Evolutionary conservation across 495 filamentous ascomycete genomes (phyloP).

Genomic region (Aspergillus coremiiformis): DNA sequence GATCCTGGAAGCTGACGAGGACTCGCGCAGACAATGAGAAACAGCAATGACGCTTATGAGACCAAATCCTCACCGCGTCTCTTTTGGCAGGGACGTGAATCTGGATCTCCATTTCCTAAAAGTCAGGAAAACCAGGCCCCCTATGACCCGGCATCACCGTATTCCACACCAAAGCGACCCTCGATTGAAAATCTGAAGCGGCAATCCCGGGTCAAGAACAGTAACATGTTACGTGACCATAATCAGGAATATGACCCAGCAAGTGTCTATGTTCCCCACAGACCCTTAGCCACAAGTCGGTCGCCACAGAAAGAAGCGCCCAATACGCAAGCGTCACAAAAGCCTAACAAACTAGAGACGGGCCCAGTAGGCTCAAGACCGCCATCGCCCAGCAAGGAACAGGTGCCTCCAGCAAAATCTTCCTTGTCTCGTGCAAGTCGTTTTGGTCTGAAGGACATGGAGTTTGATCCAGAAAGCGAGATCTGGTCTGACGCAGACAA

Average conservation of each 20-base stretch:
- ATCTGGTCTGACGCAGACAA: constrained; percentile 68
- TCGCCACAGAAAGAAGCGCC: constrained; percentile 46
- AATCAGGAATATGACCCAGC: constrained; percentile 86
- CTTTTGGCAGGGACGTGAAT: constrained; percentile 79
- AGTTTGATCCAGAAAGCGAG: constrained; percentile 62
- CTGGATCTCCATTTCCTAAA: constrained; percentile 51
- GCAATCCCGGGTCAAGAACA: constrained; percentile 92
- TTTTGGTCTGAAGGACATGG: constrained; percentile 52
- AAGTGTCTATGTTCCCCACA: constrained; percentile 62
- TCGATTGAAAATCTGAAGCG: constrained; percentile 91
- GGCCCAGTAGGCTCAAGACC: constrained; percentile 35
- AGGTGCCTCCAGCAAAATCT: constrained; percentile 75
- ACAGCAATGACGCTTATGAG: constrained; percentile 63
- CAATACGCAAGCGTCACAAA: neutral
- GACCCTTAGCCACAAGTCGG: constrained; percentile 62
- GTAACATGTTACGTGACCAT: constrained; percentile 85
- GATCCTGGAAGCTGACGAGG: constrained; percentile 22
- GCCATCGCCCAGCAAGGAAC: constrained; percentile 64
- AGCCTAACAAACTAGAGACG: constrained; percentile 10
- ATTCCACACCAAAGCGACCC: constrained; percentile 64
- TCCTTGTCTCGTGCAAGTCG: constrained; percentile 64
- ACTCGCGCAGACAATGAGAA: constrained; percentile 33
- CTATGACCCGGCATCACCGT: constrained; percentile 54
- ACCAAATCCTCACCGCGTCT: constrained; percentile 63
- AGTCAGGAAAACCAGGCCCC: constrained; percentile 59